These are phyloP conservation scores for Ophiostoma angusticollis DNA, from an alignment of 2,329 filamentous ascomycete genomes.

Conservation along the genomic window DNA sequence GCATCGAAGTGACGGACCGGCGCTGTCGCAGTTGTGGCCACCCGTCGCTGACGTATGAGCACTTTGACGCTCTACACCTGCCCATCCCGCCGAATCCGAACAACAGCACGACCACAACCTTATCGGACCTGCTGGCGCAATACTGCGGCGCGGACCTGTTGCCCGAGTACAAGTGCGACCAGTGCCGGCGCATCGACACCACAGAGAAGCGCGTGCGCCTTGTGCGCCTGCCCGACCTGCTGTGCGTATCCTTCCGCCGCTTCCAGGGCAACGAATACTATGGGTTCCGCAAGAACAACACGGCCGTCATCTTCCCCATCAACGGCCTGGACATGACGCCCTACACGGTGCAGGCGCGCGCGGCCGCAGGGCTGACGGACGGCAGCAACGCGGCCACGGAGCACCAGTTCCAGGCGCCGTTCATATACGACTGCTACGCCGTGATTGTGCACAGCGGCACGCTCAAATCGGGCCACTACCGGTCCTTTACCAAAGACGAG, in stretches of 20 bases:
- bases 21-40: constrained; percentile 50
- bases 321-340: constrained; percentile 50
- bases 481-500: constrained; percentile 52
- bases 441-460: constrained; percentile 67
- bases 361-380: constrained; percentile 2
- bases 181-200: constrained; percentile 55
- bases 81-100: constrained; percentile 22
- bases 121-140: constrained; percentile 53
- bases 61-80: constrained; percentile 42
- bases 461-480: constrained; percentile 67
- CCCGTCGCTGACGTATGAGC: constrained; percentile 29
- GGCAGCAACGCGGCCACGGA: constrained; percentile 21
- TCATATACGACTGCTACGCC: constrained; percentile 74
- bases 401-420: constrained; percentile 36
- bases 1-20: constrained; percentile 59
- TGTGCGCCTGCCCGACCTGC: constrained; percentile 63
- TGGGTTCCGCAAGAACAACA: constrained; percentile 49
- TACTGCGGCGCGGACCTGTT: constrained; percentile 57
- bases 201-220: constrained; percentile 61
- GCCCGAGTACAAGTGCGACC: constrained; percentile 59
- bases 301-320: constrained; percentile 64
- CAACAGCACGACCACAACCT: constrained; percentile 18
- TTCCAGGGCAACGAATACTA: constrained; percentile 26
- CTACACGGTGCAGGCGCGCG: constrained; percentile 12
- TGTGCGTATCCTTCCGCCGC: constrained; percentile 65